Evolutionary conservation across 1,139 yeast species (phyloP).

Genomic region (Cylindricascospora bacillispora): DNA sequence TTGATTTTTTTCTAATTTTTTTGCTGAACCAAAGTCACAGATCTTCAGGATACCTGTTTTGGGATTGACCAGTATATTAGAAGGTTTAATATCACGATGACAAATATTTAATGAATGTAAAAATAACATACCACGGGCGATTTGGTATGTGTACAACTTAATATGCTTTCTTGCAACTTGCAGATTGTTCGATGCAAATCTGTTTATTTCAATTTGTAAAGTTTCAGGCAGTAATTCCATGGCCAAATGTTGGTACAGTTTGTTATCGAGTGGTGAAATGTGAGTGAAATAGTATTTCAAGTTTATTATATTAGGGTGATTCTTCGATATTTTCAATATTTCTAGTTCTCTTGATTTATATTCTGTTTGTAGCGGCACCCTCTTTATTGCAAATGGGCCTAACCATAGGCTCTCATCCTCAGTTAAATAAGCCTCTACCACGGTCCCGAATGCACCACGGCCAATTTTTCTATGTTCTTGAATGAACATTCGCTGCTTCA

Average conservation of each 20-base stretch:
- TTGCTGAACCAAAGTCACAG: conserved; percentile 77
- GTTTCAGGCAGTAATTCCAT: conserved; percentile 78
- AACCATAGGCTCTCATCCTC: conserved; percentile 37
- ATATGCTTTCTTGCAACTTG: conserved; percentile 63
- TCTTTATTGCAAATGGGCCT: conserved; percentile 72
- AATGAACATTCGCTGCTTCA: conserved; percentile 56
- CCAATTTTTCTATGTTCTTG: conserved; percentile 65
- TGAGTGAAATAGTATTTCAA: conserved; percentile 60
- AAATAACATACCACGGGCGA: conserved; percentile 71
- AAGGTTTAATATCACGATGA: conserved; percentile 74
- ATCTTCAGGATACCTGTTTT: conserved; percentile 50
- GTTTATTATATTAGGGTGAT: conserved; percentile 66
- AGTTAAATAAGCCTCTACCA: conserved; percentile 50
- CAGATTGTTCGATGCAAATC: conserved; percentile 48
- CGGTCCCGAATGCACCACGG: conserved; percentile 79
- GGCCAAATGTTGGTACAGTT: conserved; percentile 63
- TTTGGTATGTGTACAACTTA: conserved; percentile 68
- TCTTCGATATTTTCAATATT: conserved; percentile 54
- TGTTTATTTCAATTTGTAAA: conserved; percentile 58
- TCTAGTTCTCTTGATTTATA: conserved; percentile 71
- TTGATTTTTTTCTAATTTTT: conserved; percentile 57
- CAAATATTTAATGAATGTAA: conserved; percentile 68
- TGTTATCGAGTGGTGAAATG: conserved; percentile 39
- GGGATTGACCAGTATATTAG: conserved; percentile 66
- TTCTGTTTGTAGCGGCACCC: conserved; percentile 78